Evolutionary conservation across 192 early-diverging fungal species (phyloP), one percentile per base, ranked within the genome.

Genomic region (Chytriomyces hyalinus): DNA sequence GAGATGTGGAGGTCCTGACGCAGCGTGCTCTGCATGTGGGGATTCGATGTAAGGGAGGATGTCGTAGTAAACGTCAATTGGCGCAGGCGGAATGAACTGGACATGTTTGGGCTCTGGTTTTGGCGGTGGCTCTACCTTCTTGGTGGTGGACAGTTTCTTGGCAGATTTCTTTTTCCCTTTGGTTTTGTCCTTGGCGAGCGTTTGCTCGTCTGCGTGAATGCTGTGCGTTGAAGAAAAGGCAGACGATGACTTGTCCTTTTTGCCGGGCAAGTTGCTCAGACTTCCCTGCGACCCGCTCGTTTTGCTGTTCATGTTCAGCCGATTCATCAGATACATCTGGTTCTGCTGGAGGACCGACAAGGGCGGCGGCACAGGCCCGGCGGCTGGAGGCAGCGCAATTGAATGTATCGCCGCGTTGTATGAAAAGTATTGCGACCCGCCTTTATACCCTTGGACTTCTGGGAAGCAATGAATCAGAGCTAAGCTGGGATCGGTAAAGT

Each of bases 21-120:
- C 20, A 59, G 57, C 57, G 57, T 13, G 9, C 26, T 17, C 43
- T 13, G 24, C 66, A 22, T 48, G 47, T 45, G 26, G 22, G 43
- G 44, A 62, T 9, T 26, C 48, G 11, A 73, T 48, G 20, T 73
- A 73, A 6, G 71, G 61, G 11, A 73, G 43, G 17, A 73, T 62
- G 26, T 73, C 71, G 48, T 73, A 73, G 17, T 46, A 73, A 9
- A 73, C 61, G 26, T 61, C 48, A 4, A 73, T 62, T n/a, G 71
- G 71, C 6, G 71, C 62, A 7, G 71, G 71, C 45, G 60, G 24
- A 28, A 73, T 62, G 24, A 73, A 73, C 22, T 20, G 9, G 17
- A 57, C n/a, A 28, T 22, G 45, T 2, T 10, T 60, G 15, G n/a
- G 10, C 59, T 17, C 11, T 15, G 60, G 59, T 17, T n/a, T 57